phyloP scores from a whole-genome alignment of 805 yeast species.

The Starmerella khaoyaiensis region DNA sequence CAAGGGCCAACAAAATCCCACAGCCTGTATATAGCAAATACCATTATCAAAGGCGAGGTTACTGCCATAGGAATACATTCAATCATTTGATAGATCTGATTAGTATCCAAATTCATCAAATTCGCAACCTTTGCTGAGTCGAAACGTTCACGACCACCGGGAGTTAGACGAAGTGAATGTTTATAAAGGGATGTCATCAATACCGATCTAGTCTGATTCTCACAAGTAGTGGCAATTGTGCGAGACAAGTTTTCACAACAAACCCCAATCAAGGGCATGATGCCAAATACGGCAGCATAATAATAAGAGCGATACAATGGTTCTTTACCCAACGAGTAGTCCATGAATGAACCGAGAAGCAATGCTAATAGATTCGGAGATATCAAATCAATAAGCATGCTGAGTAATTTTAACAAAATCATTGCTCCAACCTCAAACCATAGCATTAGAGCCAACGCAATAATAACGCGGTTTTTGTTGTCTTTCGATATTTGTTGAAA shows the following conservation, averaged over 20 bases:
- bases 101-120: slow-evolving; percentile 84
- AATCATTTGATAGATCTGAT: slow-evolving; percentile 66
- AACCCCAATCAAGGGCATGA: slow-evolving; percentile 16
- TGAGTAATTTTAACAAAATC: slow-evolving; percentile 7
- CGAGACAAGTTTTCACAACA: slow-evolving; percentile 15
- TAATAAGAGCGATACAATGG: slow-evolving; percentile 18
- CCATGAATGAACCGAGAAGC: slow-evolving; percentile 17
- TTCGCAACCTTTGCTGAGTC: slow-evolving; percentile 88
- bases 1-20: slow-evolving; percentile 64
- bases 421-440: slow-evolving; percentile 6
- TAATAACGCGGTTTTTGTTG: slow-evolving; percentile 14
- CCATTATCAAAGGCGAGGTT: slow-evolving; percentile 83
- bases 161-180: slow-evolving; percentile 56
- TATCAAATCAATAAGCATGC: slow-evolving; percentile 11
- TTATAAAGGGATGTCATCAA: slow-evolving; percentile 52
- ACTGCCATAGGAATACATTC: slow-evolving; percentile 64
- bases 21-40: slow-evolving; percentile 58
- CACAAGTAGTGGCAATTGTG: slow-evolving; percentile 12
- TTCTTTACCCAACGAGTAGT: slow-evolving; percentile 7
- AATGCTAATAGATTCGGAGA: slow-evolving; percentile 18
- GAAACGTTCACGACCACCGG: slow-evolving; percentile 47
- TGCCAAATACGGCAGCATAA: slow-evolving; percentile 18
- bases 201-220: slow-evolving; percentile 25
- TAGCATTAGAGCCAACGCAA: slow-evolving; percentile 8
- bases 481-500: slow-evolving; percentile 4